Base-by-base conservation (phyloP, 345 rosid species). In the Erysimum cheiranthoides region DNA sequence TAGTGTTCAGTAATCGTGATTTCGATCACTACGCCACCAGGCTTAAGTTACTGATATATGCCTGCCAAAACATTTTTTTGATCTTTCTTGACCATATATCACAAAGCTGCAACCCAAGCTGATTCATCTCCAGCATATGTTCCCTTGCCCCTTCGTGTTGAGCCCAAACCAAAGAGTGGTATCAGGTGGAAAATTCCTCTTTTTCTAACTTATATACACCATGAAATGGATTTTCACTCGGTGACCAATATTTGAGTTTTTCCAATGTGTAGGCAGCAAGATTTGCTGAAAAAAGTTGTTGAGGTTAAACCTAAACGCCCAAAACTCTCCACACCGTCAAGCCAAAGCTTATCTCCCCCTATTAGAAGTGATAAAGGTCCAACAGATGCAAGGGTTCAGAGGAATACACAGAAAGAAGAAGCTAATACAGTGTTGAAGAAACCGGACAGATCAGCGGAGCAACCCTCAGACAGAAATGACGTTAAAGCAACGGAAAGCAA, bases 81-180 rank as follows among this genome's bases (percentile, higher is more conserved):
- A 40, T 32, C 40, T 60, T 81, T 85, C 94, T 86, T 92, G 75
- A 92, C 86, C 71, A 76, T 67, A 42, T 58, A 59, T 74, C 45
- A 94, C 96, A 90, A 86, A 88, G 97, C 97, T 79, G 97, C 99
- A 65, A 92, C 81, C 68, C 79, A 86, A 80, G 97, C 92, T 12
- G 99, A 95, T 89, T 86, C 97, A 14, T 79, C 97, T 40, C 93
- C 96, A 34, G 89, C 94, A 76, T 71, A 93, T 16, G 84, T 89
- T 82, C 94, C 97, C 36, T 82, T 92, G 83, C 66, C 98, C 8
- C 96, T 92, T 51, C 97, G 97, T 45, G 96, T 92, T 45, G 99
- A 95, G 73, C 99, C 97, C 46, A 95, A 95, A 81, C 87, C 97
- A 47, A 95, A 89, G 86, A 90, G 97, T 71, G 93, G 97, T 62